Percentiles rank a stretch among this genome's conserved stretches.
Conservation (phyloP, 495 filamentous ascomycete species). For the Penicillium bovifimosum region DNA sequence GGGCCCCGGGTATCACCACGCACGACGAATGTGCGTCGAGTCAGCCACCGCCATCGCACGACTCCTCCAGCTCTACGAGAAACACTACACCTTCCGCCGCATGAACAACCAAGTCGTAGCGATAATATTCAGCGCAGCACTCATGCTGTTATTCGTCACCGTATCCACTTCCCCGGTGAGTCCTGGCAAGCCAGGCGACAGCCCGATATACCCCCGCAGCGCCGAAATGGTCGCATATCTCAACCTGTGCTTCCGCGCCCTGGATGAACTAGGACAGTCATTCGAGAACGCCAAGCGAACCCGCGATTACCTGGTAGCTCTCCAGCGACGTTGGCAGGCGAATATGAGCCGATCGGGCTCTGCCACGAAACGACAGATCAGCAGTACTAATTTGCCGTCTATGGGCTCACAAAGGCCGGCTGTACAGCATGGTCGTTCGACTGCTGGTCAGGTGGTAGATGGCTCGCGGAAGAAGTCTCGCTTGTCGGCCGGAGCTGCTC, state of each 20-base stretch:
- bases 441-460: constrained; percentile 2
- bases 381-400: constrained; percentile 16
- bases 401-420: constrained; percentile 3
- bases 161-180: constrained; percentile 33
- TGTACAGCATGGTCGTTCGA: neutral
- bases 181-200: constrained; percentile 21
- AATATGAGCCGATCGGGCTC: constrained; percentile 40
- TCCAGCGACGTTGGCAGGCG: constrained; percentile 44
- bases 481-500: constrained; percentile 2
- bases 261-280: constrained; percentile 43
- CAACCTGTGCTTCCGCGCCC: constrained; percentile 44
- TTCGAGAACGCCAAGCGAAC: constrained; percentile 46
- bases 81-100: constrained; percentile 44
- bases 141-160: constrained; percentile 45
- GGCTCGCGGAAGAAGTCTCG: constrained; percentile 30
- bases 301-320: constrained; percentile 39
- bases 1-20: constrained; percentile 43
- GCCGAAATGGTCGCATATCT: constrained; percentile 42
- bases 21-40: constrained; percentile 44
- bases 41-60: constrained; percentile 42
- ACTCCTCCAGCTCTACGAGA: constrained; percentile 44
- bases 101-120: constrained; percentile 49
- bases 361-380: constrained; percentile 32
- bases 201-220: constrained; percentile 21
- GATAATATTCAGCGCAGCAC: constrained; percentile 47